These are phyloP conservation scores for Xenoacremonium recifei DNA, from an alignment of 2,329 filamentous ascomycete genomes.

Conservation along the genomic window DNA sequence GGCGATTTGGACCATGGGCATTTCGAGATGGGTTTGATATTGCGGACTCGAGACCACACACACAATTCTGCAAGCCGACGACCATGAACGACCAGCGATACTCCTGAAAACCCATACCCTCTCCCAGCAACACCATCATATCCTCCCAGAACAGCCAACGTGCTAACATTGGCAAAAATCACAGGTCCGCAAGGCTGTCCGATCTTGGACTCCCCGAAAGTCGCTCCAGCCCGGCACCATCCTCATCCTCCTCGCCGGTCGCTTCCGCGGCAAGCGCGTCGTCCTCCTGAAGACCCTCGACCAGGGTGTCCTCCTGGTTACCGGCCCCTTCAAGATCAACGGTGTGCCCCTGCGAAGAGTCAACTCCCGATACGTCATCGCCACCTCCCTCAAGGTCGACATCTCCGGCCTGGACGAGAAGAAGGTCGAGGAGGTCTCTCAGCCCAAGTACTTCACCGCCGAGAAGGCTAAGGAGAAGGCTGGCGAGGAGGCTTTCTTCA, in stretches of 20 bases:
- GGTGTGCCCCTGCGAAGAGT: constrained; percentile 95
- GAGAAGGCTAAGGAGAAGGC: constrained; percentile 96
- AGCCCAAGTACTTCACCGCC: constrained; percentile 90
- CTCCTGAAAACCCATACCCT: constrained; percentile 9
- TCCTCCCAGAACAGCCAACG: constrained; percentile 8
- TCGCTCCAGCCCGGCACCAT: constrained; percentile 92
- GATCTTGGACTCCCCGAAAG: constrained; percentile 81
- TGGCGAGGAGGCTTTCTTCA: constrained; percentile 98
- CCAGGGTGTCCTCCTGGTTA: constrained; percentile 98
- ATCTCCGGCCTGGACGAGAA: constrained; percentile 81
- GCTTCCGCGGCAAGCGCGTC: constrained; percentile 99
- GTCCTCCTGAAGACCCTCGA: constrained; percentile 96
- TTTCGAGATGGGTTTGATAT: constrained; percentile 15
- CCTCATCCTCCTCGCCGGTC: constrained; percentile 98
- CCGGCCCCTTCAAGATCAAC: constrained; percentile 99
- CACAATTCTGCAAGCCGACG: constrained; percentile 9
- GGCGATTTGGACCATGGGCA: constrained; percentile 9
- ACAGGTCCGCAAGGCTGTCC: constrained; percentile 93
- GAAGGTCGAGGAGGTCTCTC: constrained; percentile 79
- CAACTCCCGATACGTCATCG: constrained; percentile 91
- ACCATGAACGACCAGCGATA: constrained; percentile 8
- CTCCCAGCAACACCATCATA: too few relatives aligned
- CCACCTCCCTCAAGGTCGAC: constrained; percentile 82
- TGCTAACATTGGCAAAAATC: constrained; percentile 31
- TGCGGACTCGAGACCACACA: constrained; percentile 15